Percentiles rank a stretch among this genome's conserved stretches.
Evolutionary conservation across 805 yeast species (phyloP).

Genomic region (Starmerella bombi): DNA sequence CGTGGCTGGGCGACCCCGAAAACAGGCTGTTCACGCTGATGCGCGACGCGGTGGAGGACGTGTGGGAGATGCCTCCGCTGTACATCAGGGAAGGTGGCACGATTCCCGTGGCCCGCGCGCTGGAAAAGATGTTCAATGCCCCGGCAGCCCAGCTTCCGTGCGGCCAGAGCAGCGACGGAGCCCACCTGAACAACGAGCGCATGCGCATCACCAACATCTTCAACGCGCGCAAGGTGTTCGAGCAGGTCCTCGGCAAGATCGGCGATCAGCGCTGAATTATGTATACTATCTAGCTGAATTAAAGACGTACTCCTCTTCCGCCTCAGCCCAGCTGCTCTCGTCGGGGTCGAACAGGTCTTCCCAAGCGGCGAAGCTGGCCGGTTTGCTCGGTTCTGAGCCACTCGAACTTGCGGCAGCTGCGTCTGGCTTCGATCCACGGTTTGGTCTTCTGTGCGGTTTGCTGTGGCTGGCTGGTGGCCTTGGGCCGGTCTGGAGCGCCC

Average conservation of each 20-base stretch:
- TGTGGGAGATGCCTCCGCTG: conserved; percentile 74
- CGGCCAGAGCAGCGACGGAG: conserved; percentile 90
- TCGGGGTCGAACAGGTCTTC: conserved; percentile 2
- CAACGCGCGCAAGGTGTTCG: conserved; percentile 50
- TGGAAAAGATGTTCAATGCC: conserved; percentile 71
- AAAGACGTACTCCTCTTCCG: conserved; percentile 3
- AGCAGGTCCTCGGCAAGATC: conserved; percentile 15
- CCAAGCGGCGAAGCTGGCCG: not conserved
- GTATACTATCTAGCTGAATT: not conserved
- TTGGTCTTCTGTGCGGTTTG: too few species aligned
- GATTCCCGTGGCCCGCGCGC: conserved; percentile 73
- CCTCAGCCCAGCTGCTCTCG: conserved; percentile 11
- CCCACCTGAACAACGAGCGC: conserved; percentile 81
- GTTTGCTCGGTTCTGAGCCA: not conserved
- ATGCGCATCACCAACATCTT: conserved; percentile 64
- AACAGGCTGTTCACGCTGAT: conserved; percentile 62
- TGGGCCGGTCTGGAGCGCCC: too few species aligned
- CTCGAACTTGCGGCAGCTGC: too few species aligned
- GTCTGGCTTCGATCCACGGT: too few species aligned
- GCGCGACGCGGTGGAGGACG: conserved; percentile 43
- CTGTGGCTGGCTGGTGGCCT: too few species aligned
- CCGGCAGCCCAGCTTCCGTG: conserved; percentile 94
- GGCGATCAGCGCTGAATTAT: conserved; percentile 1
- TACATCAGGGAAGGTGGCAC: conserved; percentile 95
- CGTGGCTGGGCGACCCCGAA: conserved; percentile 84